Conservation (phyloP, 371 early-diverging fungal species). For the Mycotypha africana region DNA sequence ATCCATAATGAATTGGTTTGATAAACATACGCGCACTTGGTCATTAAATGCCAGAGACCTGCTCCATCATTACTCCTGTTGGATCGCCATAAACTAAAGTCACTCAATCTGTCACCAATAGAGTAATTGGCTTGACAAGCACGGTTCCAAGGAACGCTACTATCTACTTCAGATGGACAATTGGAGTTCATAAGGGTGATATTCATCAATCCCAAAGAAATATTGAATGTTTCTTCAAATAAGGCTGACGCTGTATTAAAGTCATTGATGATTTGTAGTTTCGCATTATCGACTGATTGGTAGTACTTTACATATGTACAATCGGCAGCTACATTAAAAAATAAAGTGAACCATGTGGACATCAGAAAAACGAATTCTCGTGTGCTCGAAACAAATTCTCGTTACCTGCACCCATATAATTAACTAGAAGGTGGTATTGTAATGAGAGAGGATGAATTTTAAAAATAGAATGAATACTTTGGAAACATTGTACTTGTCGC, state of each 20-base stretch:
- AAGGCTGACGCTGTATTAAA: slow-evolving; percentile 77
- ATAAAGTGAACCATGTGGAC: too few species aligned
- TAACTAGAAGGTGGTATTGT: slow-evolving; percentile 21
- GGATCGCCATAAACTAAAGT: slow-evolving; percentile 90
- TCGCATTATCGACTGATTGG: slow-evolving; percentile 49
- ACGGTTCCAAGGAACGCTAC: slow-evolving; percentile 65
- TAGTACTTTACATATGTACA: slow-evolving; percentile 68
- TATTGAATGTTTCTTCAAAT: slow-evolving; percentile 90
- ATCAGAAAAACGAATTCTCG: background rate
- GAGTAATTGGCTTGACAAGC: slow-evolving; percentile 68
- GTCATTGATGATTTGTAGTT: slow-evolving; percentile 66
- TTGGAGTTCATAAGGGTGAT: slow-evolving; percentile 61
- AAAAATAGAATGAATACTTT: background rate
- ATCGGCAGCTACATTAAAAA: slow-evolving; percentile 68
- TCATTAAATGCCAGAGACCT: slow-evolving; percentile 94
- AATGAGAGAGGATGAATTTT: too few species aligned
- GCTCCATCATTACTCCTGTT: slow-evolving; percentile 59
- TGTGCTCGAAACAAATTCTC: too few species aligned
- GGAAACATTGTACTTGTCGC: too few species aligned
- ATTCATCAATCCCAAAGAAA: slow-evolving; percentile 79
- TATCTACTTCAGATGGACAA: slow-evolving; percentile 47
- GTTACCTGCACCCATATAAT: slow-evolving; percentile 37
- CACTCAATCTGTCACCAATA: slow-evolving; percentile 77
- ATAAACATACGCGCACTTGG: slow-evolving; percentile 64
- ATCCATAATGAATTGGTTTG: background rate